Evolutionary conservation across 179 eudicot species (phyloP), one percentile per base, ranked within the genome.

Genomic region (Nepenthes alata): DNA sequence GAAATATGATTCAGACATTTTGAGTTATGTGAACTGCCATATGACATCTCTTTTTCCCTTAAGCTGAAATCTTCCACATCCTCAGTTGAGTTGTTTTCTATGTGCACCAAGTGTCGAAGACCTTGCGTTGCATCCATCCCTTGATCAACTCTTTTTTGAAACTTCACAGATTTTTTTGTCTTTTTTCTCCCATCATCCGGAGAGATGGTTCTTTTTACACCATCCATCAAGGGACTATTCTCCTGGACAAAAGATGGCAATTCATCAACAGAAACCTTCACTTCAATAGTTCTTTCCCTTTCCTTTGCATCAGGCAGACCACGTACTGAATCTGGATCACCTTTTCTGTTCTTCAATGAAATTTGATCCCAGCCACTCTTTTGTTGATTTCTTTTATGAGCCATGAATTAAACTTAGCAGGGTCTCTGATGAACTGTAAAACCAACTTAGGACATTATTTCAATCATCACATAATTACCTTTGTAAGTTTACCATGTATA

Each of bases 351-450:
- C 66, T 72, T 82, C 63, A 76, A 62, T 57, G 81, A 63, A 64
- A 62, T 63, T 57, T 74, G 78, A 60, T 81, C 86, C 71, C 47
- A 57, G 6, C 90, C 91, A 62, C 77, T 82, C 79, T 83, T 91
- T 10, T 72, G 83, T 63, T 77, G 89, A 75, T 76, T 86, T 65
- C 87, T 84, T 77, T 83, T 89, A 58, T 89, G 87, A 71, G 91
- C 96, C 98, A 91, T 91, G 47, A 25, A 25, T 25, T 25, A 25
- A 25, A 25, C 25, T 25, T 25, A 25, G 25, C 25, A 25, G 25
- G 25, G 25, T 25, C 25, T 25, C 25, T 25, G 25, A 25, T 25
- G 25, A 25, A 25, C 25, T 25, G 25, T 25, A 25, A 25, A 25
- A 25, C 25, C 25, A 25, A 25, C 25, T 25, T 25, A 25, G 25